phyloP scores from a whole-genome alignment of 2,329 filamentous ascomycete genomes.

The Trichoderma hamatum region DNA sequence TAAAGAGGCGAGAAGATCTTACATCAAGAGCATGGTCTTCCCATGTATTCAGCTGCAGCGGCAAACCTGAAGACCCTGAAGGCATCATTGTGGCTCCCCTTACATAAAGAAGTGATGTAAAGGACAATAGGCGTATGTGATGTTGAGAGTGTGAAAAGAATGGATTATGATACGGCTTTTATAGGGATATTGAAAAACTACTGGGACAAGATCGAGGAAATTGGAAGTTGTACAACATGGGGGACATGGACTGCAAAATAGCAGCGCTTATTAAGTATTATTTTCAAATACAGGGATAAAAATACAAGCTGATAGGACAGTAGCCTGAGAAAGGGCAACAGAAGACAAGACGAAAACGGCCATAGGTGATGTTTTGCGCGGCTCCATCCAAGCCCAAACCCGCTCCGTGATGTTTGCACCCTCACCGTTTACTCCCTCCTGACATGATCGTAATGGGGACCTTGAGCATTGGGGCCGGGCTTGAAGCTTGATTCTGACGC shows the following conservation, averaged over 20 bases:
- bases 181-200: not conserved
- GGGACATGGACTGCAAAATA: not conserved
- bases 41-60: constrained; percentile 41
- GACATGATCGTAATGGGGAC: not conserved
- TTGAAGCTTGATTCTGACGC: constrained; percentile 5
- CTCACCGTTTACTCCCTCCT: constrained; percentile 1
- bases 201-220: not conserved
- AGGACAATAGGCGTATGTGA: not conserved
- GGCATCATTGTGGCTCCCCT: constrained; percentile 5
- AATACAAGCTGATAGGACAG: not conserved
- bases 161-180: not conserved
- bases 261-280: not conserved
- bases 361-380: not conserved
- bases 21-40: constrained; percentile 43
- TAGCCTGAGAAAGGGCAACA: not conserved
- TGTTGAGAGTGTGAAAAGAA: not conserved
- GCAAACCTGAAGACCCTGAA: constrained; percentile 8
- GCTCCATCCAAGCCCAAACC: constrained; percentile 4
- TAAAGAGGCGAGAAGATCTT: constrained; percentile 26
- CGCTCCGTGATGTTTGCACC: not conserved
- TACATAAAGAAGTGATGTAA: not conserved
- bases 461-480: not conserved
- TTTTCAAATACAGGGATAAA: constrained; percentile 6
- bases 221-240: not conserved
- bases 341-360: constrained; percentile 7